A percentile compares a stretch with the other conserved stretches of the same genome.
phyloP scores from a whole-genome alignment of 352 stramenopile genomes.

The Peronospora tabacina region DNA sequence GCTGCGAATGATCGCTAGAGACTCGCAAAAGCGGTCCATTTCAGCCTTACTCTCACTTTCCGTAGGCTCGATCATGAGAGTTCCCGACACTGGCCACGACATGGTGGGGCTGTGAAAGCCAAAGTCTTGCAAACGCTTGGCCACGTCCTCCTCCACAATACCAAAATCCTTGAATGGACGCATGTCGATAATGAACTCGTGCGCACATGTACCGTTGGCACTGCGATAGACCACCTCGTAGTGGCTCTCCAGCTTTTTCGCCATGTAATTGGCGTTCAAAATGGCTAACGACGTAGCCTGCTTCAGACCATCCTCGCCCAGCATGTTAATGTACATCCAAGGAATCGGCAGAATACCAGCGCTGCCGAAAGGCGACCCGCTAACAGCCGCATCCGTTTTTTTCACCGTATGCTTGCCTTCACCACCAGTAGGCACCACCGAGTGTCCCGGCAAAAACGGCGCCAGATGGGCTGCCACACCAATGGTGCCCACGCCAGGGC shows the following conservation, averaged over 20 bases:
- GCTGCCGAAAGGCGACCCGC: slow-evolving; percentile 94
- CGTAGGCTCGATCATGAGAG: slow-evolving; percentile 99
- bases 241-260: slow-evolving; percentile 87
- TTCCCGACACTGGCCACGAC: slow-evolving; percentile 97
- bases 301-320: slow-evolving; percentile 93
- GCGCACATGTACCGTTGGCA: slow-evolving; percentile 95
- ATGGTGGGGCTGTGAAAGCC: slow-evolving; percentile 99
- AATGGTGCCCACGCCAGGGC: slow-evolving; percentile 89
- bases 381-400: slow-evolving; percentile 84
- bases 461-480: slow-evolving; percentile 92
- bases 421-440: slow-evolving; percentile 70
- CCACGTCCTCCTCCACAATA: slow-evolving; percentile 96
- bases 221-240: slow-evolving; percentile 96
- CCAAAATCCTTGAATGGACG: slow-evolving; percentile 93
- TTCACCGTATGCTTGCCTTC: slow-evolving; percentile 65
- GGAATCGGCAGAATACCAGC: slow-evolving; percentile 98
- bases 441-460: slow-evolving; percentile 94
- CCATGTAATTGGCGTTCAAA: slow-evolving; percentile 99
- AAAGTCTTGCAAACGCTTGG: slow-evolving; percentile 98
- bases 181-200: slow-evolving; percentile 99
- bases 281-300: slow-evolving; percentile 92
- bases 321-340: slow-evolving; percentile 99
- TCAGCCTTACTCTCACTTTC: slow-evolving; percentile 97
- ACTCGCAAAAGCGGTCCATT: slow-evolving; percentile 96
- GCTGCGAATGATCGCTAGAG: slow-evolving; percentile 92